Evolutionary conservation across 1,284 basidiomycete genomes (phyloP), one percentile per base, ranked within the genome.

Genomic region (Omphalotus olearius): DNA sequence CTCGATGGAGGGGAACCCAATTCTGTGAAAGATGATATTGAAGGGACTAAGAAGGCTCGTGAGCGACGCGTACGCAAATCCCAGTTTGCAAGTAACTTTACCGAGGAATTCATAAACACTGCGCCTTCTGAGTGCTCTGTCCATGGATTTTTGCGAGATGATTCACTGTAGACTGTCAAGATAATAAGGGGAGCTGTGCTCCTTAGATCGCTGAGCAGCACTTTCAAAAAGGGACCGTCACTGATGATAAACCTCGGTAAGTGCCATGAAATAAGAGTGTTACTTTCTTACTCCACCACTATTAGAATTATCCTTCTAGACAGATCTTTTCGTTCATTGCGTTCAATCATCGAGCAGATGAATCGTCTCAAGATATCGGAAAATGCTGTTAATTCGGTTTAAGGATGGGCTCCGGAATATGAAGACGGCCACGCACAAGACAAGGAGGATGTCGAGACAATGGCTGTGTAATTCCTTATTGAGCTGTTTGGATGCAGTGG

Each of bases 401-500:
- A 33, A 9, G 10, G 9, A 10, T 25, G 23, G n/a, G 23, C 10
- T 18, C 11, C n/a, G 38, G 33, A 20, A 37, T 37, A 33, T 43
- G 40, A 28, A 16, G 13, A 47, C 28, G 25, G 23, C 23, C 9
- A 40, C 52, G 13, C 53, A 72, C 70, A 57, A 59, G 61, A 61
- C 33, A 60, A 53, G 23, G 59, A 50, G 14, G 63, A 62, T 28
- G 69, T 53, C 40, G 66, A 59, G 28, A 62, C 64, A 50, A 71
- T 69, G 20, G 63, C 70, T 72, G 47, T 14, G 35, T 2, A 39
- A 26, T 49, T 16, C 17, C 37, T 50, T 18, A 42, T 30, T 18
- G 17, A 53, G 50, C 33, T 28, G 11, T 11, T n/a, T 28, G 2
- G 13, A 14, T 25, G 11, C 5, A 37, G 10, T 23, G 14, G 1